A percentile compares a stretch with the other conserved stretches of the same genome.
Evolutionary conservation across 768 basidiomycete species (phyloP).

Genomic region (Hypholoma fasciculare): DNA sequence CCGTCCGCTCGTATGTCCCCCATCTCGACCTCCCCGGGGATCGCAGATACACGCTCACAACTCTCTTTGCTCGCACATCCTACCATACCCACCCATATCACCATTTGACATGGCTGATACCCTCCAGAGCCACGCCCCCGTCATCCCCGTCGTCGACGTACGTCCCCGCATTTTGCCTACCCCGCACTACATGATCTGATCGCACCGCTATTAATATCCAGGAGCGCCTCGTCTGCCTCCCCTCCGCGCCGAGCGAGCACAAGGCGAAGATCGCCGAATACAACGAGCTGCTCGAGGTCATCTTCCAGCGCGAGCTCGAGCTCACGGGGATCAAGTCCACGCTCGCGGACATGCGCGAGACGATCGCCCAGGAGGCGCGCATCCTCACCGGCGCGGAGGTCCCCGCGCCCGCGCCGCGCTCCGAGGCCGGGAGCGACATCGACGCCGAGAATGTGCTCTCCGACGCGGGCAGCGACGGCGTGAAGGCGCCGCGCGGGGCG

Average conservation of each 20-base stretch:
- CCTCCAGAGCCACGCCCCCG: constrained; percentile 22
- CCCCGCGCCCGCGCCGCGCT: constrained; percentile 9
- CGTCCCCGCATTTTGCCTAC: constrained; percentile 1
- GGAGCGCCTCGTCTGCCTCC: constrained; percentile 28
- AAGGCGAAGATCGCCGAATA: constrained; percentile 29
- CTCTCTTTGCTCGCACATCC: constrained; percentile 4
- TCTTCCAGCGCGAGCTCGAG: constrained; percentile 35
- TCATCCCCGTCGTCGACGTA: constrained; percentile 37
- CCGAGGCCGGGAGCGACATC: constrained; percentile 20
- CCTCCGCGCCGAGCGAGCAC: constrained; percentile 25
- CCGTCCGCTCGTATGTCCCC: background rate
- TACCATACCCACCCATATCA: background rate
- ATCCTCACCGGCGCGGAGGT: constrained; percentile 14
- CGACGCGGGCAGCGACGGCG: constrained; percentile 15
- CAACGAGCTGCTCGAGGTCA: constrained; percentile 34
- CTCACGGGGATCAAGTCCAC: constrained; percentile 29
- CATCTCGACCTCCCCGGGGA: constrained; percentile 20
- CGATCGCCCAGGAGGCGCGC: constrained; percentile 30
- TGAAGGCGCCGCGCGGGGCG: constrained; percentile 10
- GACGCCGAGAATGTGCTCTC: constrained; percentile 20
- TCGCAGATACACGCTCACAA: constrained; percentile 11
- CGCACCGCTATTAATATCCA: constrained; percentile 8
- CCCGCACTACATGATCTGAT: background rate
- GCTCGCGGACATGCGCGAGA: constrained; percentile 30
- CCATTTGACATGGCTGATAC: constrained; percentile 19